These are phyloP conservation scores for Chalciporus sphaerocephalus DNA, from an alignment of 768 basidiomycete genomes.

Conservation along the genomic window DNA sequence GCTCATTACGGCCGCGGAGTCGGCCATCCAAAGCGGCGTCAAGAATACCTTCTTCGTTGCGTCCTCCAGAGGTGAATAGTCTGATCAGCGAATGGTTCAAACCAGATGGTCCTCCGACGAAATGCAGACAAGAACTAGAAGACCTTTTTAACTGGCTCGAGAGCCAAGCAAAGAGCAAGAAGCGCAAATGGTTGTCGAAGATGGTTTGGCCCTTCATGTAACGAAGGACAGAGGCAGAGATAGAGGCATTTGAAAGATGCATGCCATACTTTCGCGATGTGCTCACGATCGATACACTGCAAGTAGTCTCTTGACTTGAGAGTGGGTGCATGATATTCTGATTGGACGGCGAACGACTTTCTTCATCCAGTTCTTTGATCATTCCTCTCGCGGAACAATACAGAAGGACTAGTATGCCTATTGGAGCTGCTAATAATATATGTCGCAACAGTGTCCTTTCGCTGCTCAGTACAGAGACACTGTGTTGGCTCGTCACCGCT, in stretches of 20 bases:
- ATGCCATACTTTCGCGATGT: neutral
- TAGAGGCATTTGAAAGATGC: neutral
- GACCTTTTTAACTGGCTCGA: neutral
- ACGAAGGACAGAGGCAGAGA: neutral
- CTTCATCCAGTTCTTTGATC: too few relatives aligned
- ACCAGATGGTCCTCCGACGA: neutral
- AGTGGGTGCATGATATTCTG: too few relatives aligned
- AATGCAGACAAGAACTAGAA: neutral
- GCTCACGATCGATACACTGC: neutral
- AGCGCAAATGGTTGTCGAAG: neutral
- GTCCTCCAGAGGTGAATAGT: neutral
- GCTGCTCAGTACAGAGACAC: too few relatives aligned
- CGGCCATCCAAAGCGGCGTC: neutral
- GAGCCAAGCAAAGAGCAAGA: neutral
- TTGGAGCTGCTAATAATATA: too few relatives aligned
- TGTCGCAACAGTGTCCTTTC: too few relatives aligned
- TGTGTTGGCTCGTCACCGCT: too few relatives aligned
- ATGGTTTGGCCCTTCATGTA: neutral
- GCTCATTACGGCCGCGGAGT: too few relatives aligned
- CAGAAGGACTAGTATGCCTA: too few relatives aligned
- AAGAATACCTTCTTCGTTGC: neutral
- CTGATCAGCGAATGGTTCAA: neutral
- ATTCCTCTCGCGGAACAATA: too few relatives aligned
- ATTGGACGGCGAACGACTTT: too few relatives aligned
- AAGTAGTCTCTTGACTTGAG: too few relatives aligned